Evolutionary conservation across 2,329 filamentous ascomycete genomes (phyloP).

Genomic region (Coniochaeta sp.): DNA sequence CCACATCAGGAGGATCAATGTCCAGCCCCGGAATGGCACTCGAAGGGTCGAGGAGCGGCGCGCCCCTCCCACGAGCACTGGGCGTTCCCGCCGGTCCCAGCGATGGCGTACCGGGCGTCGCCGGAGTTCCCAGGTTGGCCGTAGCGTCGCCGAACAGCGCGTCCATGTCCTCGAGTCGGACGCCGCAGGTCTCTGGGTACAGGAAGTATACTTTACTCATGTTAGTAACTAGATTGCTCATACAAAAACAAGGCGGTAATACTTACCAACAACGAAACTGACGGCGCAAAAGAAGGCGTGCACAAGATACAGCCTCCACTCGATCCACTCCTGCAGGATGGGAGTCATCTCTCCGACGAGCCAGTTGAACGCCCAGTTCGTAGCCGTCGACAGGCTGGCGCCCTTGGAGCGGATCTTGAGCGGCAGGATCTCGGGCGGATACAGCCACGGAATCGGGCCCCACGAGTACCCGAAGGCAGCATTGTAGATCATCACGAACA

Average conservation of each 20-base stretch:
- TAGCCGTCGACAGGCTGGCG: conserved; percentile 88
- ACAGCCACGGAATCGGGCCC: conserved; percentile 97
- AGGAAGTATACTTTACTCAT: conserved; percentile 74
- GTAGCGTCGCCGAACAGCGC: conserved; percentile 88
- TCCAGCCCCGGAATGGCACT: conserved; percentile 72
- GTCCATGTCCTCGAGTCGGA: conserved; percentile 96
- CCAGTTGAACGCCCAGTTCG: conserved; percentile 99
- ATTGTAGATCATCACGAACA: conserved; percentile 98
- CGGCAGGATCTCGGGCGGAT: conserved; percentile 96
- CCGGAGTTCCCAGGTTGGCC: conserved; percentile 68
- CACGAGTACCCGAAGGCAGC: conserved; percentile 91
- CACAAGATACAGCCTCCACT: conserved; percentile 88
- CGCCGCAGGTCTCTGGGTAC: conserved; percentile 93
- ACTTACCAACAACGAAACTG: conserved; percentile 91
- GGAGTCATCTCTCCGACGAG: conserved; percentile 93
- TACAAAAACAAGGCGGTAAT: conserved; percentile 12
- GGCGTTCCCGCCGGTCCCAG: conserved; percentile 33
- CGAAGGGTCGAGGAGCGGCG: conserved; percentile 47
- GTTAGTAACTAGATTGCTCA: conserved; percentile 14
- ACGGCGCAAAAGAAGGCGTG: conserved; percentile 95
- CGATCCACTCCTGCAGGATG: conserved; percentile 82
- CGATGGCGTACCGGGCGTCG: conserved; percentile 70
- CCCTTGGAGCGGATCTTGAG: conserved; percentile 96
- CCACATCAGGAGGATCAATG: conserved; percentile 59
- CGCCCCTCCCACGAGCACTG: conserved; percentile 20